Evolutionary conservation across 306 rosid species (phyloP).

Genomic region (Albizia julibrissin): DNA sequence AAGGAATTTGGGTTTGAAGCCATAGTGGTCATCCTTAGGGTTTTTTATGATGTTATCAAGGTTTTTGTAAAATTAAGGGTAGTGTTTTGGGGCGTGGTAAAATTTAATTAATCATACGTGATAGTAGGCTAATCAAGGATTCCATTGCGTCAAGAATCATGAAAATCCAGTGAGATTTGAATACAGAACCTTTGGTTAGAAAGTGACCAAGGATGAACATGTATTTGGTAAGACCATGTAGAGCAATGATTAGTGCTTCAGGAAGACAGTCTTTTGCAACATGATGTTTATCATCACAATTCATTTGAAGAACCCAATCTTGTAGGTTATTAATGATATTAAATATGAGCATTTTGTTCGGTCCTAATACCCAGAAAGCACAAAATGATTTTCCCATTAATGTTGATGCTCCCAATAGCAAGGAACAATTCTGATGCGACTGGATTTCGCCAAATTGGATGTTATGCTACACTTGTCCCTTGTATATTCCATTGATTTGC

Average conservation of each 20-base stretch:
- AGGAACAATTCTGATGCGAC: neutral
- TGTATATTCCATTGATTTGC: neutral
- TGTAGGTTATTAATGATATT: neutral
- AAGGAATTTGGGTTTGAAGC: conserved; percentile 54
- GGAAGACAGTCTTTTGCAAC: conserved; percentile 8
- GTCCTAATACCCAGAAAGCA: neutral
- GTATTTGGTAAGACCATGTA: neutral
- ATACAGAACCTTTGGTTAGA: conserved; percentile 23
- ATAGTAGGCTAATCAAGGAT: conserved; percentile 47
- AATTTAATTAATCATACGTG: neutral
- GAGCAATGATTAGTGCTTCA: conserved; percentile 21
- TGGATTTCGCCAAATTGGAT: neutral
- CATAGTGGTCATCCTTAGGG: conserved; percentile 65
- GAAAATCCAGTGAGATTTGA: conserved; percentile 42
- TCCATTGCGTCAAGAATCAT: conserved; percentile 41
- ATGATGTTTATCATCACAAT: neutral
- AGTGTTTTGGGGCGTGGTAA: conserved; percentile 33
- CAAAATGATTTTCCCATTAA: neutral
- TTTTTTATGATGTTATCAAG: conserved; percentile 58
- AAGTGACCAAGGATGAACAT: conserved; percentile 65
- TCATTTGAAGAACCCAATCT: neutral
- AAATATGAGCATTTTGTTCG: neutral
- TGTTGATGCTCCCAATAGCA: neutral
- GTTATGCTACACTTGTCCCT: neutral
- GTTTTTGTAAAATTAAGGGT: conserved; percentile 37